phyloP scores from a whole-genome alignment of 129 eudicot species.

The Pulicaria dysenterica region DNA sequence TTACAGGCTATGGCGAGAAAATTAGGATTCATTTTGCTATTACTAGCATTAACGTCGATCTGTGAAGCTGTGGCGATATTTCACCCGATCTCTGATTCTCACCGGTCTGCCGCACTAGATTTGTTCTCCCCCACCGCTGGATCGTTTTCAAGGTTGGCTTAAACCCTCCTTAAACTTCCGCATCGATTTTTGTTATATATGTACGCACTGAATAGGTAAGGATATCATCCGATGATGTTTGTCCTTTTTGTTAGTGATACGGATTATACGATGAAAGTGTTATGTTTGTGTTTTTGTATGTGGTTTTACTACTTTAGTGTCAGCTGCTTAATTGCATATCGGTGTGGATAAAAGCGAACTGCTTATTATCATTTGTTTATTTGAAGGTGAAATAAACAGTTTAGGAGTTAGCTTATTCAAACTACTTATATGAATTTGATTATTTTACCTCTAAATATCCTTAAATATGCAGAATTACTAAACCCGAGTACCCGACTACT shows the following conservation, averaged over 20 bases:
- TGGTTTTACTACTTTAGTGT: background rate
- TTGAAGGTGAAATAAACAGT: no score
- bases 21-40: slow-evolving; percentile 48
- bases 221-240: background rate
- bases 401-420: no score
- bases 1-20: slow-evolving; percentile 55
- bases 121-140: slow-evolving; percentile 52
- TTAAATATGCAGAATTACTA: no score
- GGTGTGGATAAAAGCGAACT: no score
- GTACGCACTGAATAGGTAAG: background rate
- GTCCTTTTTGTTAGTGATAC: background rate
- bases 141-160: slow-evolving; percentile 55
- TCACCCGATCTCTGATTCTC: slow-evolving; percentile 69
- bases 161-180: slow-evolving; percentile 37
- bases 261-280: background rate
- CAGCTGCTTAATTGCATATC: no score
- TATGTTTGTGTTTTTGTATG: background rate
- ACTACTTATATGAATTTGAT: no score
- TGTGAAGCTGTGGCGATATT: slow-evolving; percentile 57
- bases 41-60: slow-evolving; percentile 48
- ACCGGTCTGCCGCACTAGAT: slow-evolving; percentile 75
- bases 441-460: no score
- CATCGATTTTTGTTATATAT: slow-evolving; percentile 14
- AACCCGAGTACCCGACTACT: no score
- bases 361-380: no score